phyloP scores from a whole-genome alignment of 352 stramenopile genomes.

The Phytophthora uliginosa region DNA sequence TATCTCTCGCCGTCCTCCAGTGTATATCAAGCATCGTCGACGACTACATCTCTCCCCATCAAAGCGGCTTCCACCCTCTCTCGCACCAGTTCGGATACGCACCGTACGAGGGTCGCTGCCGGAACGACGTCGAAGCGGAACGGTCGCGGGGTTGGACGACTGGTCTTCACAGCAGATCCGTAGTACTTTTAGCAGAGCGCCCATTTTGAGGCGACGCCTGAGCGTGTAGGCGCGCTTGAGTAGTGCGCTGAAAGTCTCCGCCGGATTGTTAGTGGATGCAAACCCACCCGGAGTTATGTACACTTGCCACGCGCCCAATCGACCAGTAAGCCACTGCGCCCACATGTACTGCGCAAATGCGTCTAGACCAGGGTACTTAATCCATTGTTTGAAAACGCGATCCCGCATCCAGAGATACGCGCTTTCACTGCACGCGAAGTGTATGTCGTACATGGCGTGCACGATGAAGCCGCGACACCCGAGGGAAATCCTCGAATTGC shows the following conservation, averaged over 20 bases:
- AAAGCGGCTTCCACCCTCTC: background rate
- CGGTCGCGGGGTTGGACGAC: background rate
- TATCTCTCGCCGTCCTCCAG: background rate
- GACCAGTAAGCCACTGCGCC: conserved; percentile 8
- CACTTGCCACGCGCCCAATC: conserved; percentile 22
- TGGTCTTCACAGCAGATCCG: background rate
- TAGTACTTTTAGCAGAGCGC: background rate
- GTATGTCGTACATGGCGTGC: conserved; percentile 28
- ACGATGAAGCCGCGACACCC: conserved; percentile 3
- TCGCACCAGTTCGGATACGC: background rate
- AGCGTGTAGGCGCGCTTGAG: conserved; percentile 32
- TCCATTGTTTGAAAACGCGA: background rate
- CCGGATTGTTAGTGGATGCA: conserved; percentile 31
- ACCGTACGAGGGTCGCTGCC: background rate
- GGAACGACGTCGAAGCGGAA: background rate
- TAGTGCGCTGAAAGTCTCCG: conserved; percentile 30
- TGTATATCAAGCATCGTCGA: background rate
- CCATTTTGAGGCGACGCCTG: conserved; percentile 16
- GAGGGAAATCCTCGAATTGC: conserved; percentile 9
- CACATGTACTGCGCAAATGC: too few species aligned
- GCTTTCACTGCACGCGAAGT: conserved; percentile 15
- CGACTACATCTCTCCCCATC: background rate
- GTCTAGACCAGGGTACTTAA: too few species aligned
- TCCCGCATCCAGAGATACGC: conserved; percentile 5
- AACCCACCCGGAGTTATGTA: conserved; percentile 15